Evolutionary conservation across 2,329 filamentous ascomycete species (phyloP).

Genomic region (Botrytis galanthina): DNA sequence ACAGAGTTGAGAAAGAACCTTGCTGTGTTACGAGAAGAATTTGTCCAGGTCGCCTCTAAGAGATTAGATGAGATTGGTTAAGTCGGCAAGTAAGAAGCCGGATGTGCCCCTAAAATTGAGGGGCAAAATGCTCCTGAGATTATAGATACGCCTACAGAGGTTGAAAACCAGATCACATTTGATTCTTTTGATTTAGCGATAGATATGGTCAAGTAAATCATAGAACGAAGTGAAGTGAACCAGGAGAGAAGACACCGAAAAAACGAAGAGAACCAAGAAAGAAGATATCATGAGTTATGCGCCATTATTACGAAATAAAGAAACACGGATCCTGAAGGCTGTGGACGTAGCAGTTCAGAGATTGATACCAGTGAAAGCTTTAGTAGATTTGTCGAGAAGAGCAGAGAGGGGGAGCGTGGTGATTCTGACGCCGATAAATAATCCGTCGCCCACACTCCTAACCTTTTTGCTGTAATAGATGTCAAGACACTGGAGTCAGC

Average conservation of each 20-base stretch:
- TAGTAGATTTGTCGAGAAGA: background rate
- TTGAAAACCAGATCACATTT: background rate
- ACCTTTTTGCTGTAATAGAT: too few relatives aligned
- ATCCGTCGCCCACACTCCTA: background rate
- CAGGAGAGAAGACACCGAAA: background rate
- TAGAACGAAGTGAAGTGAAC: background rate
- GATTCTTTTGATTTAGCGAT: background rate
- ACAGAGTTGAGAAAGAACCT: background rate
- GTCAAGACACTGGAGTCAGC: background rate
- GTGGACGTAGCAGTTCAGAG: background rate
- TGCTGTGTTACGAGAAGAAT: background rate
- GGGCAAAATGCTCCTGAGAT: background rate
- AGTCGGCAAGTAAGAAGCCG: background rate
- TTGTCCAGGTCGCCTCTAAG: fast-evolving
- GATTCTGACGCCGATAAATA: background rate
- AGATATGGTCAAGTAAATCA: background rate
- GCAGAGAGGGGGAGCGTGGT: too few relatives aligned
- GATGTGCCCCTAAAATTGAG: background rate
- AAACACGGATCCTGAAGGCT: background rate
- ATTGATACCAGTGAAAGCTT: background rate
- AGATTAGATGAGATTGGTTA: background rate
- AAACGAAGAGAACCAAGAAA: background rate
- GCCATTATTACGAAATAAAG: background rate
- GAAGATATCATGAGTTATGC: background rate
- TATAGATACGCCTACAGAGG: background rate